phyloP scores from a whole-genome alignment of 78 protist species.

The Protostelium mycophagum region DNA sequence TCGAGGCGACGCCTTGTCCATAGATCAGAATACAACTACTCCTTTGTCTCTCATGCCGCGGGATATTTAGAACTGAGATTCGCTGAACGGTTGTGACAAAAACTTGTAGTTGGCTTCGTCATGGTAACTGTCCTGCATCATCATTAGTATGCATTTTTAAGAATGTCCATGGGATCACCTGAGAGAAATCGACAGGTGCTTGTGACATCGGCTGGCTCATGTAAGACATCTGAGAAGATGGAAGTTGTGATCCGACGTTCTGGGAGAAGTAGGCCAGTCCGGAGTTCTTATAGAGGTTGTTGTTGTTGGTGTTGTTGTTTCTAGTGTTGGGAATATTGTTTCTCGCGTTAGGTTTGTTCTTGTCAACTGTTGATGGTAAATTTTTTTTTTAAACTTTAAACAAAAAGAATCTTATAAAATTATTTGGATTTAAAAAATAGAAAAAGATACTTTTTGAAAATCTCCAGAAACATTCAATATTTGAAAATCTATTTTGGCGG shows the following conservation, averaged over 20 bases:
- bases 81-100: neutral
- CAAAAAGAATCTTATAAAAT: too few species aligned
- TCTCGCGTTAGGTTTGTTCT: too few species aligned
- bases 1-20: too few species aligned
- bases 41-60: too few species aligned
- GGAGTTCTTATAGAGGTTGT: neutral
- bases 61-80: neutral
- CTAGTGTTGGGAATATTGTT: too few species aligned
- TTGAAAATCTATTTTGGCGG: too few species aligned
- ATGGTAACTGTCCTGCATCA: neutral
- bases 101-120: neutral
- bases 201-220: neutral
- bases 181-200: neutral
- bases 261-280: neutral
- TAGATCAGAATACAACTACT: too few species aligned
- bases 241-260: neutral
- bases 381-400: too few species aligned
- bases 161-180: neutral
- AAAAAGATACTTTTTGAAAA: too few species aligned
- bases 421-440: too few species aligned
- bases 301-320: neutral
- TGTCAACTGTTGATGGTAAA: too few species aligned
- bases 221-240: neutral
- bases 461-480: too few species aligned
- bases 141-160: neutral